These are phyloP conservation scores for Kokia cookei DNA, from an alignment of 441 rosid genomes.

Conservation along the genomic window DNA sequence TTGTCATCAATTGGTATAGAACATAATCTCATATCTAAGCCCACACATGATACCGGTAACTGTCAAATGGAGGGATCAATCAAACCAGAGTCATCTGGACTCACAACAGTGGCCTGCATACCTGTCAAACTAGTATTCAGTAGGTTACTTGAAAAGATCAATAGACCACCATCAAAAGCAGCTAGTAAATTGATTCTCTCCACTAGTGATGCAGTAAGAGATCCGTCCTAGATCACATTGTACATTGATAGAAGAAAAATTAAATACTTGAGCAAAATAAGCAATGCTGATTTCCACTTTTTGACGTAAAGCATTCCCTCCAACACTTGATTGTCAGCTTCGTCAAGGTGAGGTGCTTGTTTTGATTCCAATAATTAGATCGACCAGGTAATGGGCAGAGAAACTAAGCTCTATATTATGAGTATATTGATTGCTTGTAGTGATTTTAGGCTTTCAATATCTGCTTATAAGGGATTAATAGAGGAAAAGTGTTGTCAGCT, in stretches of 20 bases:
- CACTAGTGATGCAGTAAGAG: conserved; percentile 36
- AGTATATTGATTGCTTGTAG: not conserved
- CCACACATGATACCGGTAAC: conserved; percentile 15
- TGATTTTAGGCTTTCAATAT: not conserved
- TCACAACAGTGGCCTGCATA: conserved; percentile 93
- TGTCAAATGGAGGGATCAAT: conserved; percentile 50
- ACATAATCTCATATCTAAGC: conserved; percentile 35
- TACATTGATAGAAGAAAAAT: conserved; percentile 22
- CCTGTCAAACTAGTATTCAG: conserved; percentile 95
- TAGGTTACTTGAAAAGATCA: conserved; percentile 97
- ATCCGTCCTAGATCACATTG: conserved; percentile 28
- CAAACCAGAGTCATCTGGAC: conserved; percentile 60
- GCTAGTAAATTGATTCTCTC: conserved; percentile 36
- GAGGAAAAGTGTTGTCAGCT: conserved; percentile 6
- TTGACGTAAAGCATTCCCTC: conserved; percentile 8
- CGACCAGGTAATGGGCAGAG: conserved; percentile 12
- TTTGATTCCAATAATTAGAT: conserved; percentile 9
- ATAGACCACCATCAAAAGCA: conserved; percentile 80
- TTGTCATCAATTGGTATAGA: conserved; percentile 71
- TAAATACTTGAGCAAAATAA: conserved; percentile 18
- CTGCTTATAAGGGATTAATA: not conserved
- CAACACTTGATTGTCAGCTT: conserved; percentile 2
- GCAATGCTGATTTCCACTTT: conserved; percentile 20
- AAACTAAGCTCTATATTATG: not conserved
- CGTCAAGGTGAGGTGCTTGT: conserved; percentile 2